Conservation (phyloP, 2,329 filamentous ascomycete species). For the Fusarium brachygibbosum region DNA sequence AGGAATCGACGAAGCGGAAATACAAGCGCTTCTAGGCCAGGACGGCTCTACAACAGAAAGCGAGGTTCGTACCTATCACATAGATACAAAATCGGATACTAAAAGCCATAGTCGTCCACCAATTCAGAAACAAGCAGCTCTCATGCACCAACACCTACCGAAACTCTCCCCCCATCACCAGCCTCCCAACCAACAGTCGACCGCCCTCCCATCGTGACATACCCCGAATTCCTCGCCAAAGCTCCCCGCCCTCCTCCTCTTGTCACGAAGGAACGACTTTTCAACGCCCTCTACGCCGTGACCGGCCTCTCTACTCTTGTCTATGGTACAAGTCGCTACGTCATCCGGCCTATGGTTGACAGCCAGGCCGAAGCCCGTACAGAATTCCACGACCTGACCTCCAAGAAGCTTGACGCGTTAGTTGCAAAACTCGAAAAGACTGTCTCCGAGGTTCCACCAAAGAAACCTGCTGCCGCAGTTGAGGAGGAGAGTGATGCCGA, state of each 20-base stretch:
- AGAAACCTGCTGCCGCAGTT: slow-evolving; percentile 40
- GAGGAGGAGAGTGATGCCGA: slow-evolving; percentile 63
- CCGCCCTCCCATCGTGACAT: slow-evolving; percentile 75
- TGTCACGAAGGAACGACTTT: slow-evolving; percentile 70
- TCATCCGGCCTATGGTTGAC: slow-evolving; percentile 73
- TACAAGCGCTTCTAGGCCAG: slow-evolving; percentile 72
- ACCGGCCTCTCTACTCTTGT: slow-evolving; percentile 71
- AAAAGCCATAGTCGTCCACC: slow-evolving; percentile 1
- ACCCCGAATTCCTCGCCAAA: slow-evolving; percentile 76
- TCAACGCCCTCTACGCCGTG: slow-evolving; percentile 71
- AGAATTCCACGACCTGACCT: slow-evolving; percentile 65
- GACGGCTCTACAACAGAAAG: slow-evolving; percentile 26
- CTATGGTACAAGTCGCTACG: slow-evolving; percentile 78
- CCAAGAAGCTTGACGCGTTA: slow-evolving; percentile 60
- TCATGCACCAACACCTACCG: slow-evolving; percentile 31
- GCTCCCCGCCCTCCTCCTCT: slow-evolving; percentile 69
- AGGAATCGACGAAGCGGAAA: slow-evolving; percentile 75
- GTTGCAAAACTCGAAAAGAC: slow-evolving; percentile 66
- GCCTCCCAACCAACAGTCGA: slow-evolving; percentile 52
- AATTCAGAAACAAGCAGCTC: slow-evolving; percentile 24
- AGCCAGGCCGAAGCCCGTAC: slow-evolving; percentile 64
- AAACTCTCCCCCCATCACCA: slow-evolving; percentile 47
- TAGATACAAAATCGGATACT: neutral
- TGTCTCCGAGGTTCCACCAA: slow-evolving; percentile 72
- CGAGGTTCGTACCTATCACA: slow-evolving; percentile 32